Evolutionary conservation across 148 eudicot genomes (phyloP), one percentile per base, ranked within the genome.

Genomic region (Tetragonia tetragonoides): DNA sequence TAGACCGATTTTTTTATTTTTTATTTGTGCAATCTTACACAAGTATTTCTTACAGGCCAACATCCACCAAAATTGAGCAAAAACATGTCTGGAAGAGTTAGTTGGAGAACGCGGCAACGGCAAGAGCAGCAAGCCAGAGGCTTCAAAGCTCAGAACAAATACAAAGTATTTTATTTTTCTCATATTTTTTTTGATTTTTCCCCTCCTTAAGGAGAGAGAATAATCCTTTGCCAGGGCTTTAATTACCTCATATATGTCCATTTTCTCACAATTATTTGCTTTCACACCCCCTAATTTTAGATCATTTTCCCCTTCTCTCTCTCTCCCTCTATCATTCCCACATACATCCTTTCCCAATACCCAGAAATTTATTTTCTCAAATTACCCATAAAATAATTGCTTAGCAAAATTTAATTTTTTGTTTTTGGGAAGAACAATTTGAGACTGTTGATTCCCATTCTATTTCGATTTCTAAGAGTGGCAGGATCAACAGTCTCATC

Each of bases 391-490:
- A 53, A 63, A 16, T 20, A 4, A 4, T 24, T 64, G 24, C 7
- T 34, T 23, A 46, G 28, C 15, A 11, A 1, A 61, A 28, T 23
- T 5, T 42, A n/a, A 54, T 72, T 51, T 53, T 17, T 44, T 44
- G 56, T 47, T 63, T 18, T 10, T 28, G 38, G 53, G 41, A 60
- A 37, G 11, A 62, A 49, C 34, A 57, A 81, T 73, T 51, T 49
- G 38, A 49, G 68, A 70, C 78, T 75, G 76, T 79, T 79, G 79
- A 83, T 75, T 66, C 40, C 74, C 69, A 34, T 14, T 70, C 75
- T 42, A 61, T n/a, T 47, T 46, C 39, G 59, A 38, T 53, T 38
- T 49, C 47, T 74, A 10, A 51, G 18, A 61, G 62, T 80, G 63
- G 68, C 70, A 20, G 34, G 39, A 75, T 80, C 82, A 75, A 79